phyloP scores from a whole-genome alignment of 306 rosid genomes.

The Medicago arabica region DNA sequence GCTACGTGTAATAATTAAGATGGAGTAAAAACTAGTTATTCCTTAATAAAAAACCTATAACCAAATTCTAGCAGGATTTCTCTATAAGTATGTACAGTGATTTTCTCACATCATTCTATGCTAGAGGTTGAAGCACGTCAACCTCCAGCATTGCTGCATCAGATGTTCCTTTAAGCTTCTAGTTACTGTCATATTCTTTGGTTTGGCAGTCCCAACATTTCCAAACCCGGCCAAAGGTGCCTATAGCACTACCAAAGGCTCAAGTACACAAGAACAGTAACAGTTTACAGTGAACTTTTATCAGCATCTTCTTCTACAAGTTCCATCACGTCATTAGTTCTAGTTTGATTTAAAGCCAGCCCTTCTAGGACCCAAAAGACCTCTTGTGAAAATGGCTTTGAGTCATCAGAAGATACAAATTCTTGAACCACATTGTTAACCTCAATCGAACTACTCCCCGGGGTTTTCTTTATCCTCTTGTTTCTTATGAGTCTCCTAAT shows the following conservation, averaged over 20 bases:
- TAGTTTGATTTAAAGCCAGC: constrained; percentile 47
- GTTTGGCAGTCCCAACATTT: constrained; percentile 93
- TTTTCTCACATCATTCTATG: constrained; percentile 63
- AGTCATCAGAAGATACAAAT: constrained; percentile 62
- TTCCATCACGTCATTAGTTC: constrained; percentile 40
- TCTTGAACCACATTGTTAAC: constrained; percentile 66
- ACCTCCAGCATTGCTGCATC: constrained; percentile 88
- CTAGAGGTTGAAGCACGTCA: constrained; percentile 71
- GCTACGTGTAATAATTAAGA: constrained; percentile 9
- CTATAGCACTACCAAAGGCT: constrained; percentile 97
- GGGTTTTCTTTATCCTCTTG: constrained; percentile 71
- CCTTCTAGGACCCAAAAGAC: constrained; percentile 58
- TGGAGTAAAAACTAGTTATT: too few species aligned
- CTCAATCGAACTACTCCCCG: constrained; percentile 76
- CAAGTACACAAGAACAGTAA: constrained; percentile 78
- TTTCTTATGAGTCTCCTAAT: constrained; percentile 66
- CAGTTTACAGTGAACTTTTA: constrained; percentile 29
- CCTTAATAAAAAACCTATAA: too few species aligned
- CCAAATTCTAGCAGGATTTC: too few species aligned
- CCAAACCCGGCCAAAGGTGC: constrained; percentile 97
- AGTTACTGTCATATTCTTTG: constrained; percentile 73
- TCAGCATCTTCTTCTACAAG: constrained; percentile 28
- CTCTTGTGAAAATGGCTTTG: constrained; percentile 64
- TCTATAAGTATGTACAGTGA: constrained; percentile 64
- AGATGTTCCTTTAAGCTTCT: constrained; percentile 78